These are phyloP conservation scores for Tricholoma matsutake DNA, from an alignment of 768 basidiomycete species.

Conservation along the genomic window DNA sequence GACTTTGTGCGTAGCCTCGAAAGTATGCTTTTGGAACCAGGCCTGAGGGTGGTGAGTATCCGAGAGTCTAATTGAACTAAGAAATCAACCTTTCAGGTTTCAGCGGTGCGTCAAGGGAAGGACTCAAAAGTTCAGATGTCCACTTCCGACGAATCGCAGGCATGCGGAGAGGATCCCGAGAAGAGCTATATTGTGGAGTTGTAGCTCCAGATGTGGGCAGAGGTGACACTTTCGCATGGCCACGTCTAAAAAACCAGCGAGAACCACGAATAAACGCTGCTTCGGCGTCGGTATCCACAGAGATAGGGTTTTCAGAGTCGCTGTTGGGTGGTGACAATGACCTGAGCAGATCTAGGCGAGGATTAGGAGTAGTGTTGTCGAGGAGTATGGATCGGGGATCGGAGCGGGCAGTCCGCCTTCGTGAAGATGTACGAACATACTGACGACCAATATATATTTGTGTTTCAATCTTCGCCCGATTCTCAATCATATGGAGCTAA, in stretches of 20 bases:
- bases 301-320: conserved; percentile 52
- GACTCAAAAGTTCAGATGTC: conserved; percentile 41
- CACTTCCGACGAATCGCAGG: conserved; percentile 46
- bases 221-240: conserved; percentile 32
- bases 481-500: conserved; percentile 91
- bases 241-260: conserved; percentile 52
- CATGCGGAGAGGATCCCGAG: conserved; percentile 37
- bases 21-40: conserved; percentile 34
- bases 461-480: conserved; percentile 81
- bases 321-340: conserved; percentile 34
- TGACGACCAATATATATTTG: conserved; percentile 80
- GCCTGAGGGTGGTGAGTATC: conserved; percentile 2
- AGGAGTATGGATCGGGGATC: conserved; percentile 22
- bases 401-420: conserved; percentile 25
- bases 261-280: conserved; percentile 60
- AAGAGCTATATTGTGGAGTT: conserved; percentile 27
- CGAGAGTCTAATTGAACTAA: background rate
- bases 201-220: conserved; percentile 32
- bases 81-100: conserved; percentile 5
- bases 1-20: conserved; percentile 43
- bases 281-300: conserved; percentile 81
- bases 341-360: conserved; percentile 9
- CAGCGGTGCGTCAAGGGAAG: conserved; percentile 12
- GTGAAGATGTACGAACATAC: conserved; percentile 56
- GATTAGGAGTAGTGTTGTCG: conserved; percentile 13